Percentiles rank a stretch among this genome's conserved stretches.
phyloP scores from a whole-genome alignment of 257 asterid genomes.

The Solanum paucissectum region DNA sequence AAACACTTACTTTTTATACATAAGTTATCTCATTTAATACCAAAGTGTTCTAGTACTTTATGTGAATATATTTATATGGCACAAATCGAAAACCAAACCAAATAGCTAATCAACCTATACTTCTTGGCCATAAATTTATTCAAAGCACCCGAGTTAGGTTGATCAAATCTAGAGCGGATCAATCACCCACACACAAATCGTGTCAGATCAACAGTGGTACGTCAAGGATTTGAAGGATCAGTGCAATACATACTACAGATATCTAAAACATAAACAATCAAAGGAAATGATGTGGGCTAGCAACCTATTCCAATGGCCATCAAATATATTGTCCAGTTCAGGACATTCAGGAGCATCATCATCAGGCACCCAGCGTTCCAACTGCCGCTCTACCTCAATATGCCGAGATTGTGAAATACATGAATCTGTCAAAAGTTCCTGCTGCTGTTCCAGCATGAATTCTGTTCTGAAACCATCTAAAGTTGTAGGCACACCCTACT shows the following conservation, averaged over 20 bases:
- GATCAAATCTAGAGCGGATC: neutral
- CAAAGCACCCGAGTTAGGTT: neutral
- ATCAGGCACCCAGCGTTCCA: constrained; percentile 94
- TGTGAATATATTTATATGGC: neutral
- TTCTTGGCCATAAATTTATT: neutral
- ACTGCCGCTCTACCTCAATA: constrained; percentile 58
- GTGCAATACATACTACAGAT: neutral
- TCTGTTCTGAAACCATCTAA: constrained; percentile 54
- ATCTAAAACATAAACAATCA: neutral
- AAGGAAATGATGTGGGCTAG: neutral
- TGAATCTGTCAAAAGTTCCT: constrained; percentile 85
- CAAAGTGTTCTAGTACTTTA: neutral
- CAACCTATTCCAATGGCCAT: constrained; percentile 82
- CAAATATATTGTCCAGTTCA: constrained; percentile 73
- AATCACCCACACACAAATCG: neutral
- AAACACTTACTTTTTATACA: neutral
- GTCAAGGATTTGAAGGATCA: neutral
- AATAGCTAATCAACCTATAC: neutral
- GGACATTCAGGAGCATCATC: constrained; percentile 58
- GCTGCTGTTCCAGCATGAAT: constrained; percentile 57
- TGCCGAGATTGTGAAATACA: constrained; percentile 68
- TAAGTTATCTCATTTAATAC: neutral
- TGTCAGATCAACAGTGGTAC: neutral
- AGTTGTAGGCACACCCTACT: constrained; percentile 69
- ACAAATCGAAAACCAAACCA: neutral